A percentile compares a stretch with the other conserved stretches of the same genome.
Conservation (phyloP, 2,329 filamentous ascomycete genomes). For the Ascosphaera apis region DNA sequence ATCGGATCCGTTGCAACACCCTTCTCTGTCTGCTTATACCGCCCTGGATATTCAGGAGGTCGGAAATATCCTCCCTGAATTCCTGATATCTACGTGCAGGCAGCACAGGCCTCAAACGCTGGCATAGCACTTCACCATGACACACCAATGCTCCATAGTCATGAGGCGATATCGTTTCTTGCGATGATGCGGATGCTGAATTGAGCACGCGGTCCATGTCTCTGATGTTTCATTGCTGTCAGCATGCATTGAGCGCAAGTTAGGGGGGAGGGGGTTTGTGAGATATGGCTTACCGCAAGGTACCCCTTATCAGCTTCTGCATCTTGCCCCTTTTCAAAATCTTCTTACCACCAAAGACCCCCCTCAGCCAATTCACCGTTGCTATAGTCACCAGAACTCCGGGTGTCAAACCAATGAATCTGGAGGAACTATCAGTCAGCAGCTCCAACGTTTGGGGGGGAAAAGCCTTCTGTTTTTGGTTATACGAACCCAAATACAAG, state of each 20-base stretch:
- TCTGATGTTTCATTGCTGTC: conserved; percentile 11
- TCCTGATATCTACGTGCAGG: conserved; percentile 56
- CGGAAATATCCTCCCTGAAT: conserved; percentile 70
- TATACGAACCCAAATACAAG: conserved; percentile 54
- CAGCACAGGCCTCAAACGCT: conserved; percentile 42
- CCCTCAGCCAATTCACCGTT: conserved; percentile 46
- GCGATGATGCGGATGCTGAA: conserved; percentile 43
- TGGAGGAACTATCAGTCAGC: conserved; percentile 9
- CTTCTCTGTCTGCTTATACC: conserved; percentile 57
- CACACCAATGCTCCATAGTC: conserved; percentile 78
- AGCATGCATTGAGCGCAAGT: background rate
- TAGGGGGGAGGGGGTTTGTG: background rate
- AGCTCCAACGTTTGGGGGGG: conserved; percentile 1
- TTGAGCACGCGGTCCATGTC: conserved; percentile 69
- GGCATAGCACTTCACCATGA: conserved; percentile 65
- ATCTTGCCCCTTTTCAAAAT: conserved; percentile 42
- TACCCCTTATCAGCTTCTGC: conserved; percentile 48
- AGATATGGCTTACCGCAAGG: conserved; percentile 36
- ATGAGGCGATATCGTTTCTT: conserved; percentile 64
- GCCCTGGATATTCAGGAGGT: conserved; percentile 57
- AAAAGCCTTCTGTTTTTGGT: no score
- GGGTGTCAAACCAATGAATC: conserved; percentile 85
- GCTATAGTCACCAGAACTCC: conserved; percentile 70
- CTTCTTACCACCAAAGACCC: conserved; percentile 44
- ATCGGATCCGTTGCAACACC: conserved; percentile 63